phyloP scores from a whole-genome alignment of 305 asterid genomes.

The Ilex paraguariensis region DNA sequence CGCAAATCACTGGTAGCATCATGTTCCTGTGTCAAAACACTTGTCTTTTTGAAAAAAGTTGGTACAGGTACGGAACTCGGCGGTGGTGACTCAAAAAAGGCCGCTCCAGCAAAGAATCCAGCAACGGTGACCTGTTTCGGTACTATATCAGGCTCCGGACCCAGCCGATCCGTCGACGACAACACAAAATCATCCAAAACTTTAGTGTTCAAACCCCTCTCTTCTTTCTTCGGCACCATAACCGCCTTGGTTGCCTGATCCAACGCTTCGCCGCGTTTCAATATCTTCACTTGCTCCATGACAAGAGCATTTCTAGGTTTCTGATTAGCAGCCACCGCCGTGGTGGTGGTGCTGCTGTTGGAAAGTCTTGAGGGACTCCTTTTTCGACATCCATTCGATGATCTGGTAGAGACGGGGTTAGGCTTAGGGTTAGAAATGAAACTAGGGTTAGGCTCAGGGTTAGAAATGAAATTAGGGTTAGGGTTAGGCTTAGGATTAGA shows the following conservation, averaged over 20 bases:
- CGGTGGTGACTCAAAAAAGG: constrained; percentile 18
- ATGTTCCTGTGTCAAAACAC: not conserved
- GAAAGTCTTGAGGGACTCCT: constrained; percentile 4
- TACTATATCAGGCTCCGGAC: constrained; percentile 16
- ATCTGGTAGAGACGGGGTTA: constrained; percentile 1
- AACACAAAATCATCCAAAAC: constrained; percentile 3
- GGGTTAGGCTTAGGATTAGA: constrained; percentile 5
- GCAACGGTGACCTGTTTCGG: constrained; percentile 8
- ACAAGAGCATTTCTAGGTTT: not conserved
- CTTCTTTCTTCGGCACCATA: not conserved
- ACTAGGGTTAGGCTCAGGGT: no score
- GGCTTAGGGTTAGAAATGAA: not conserved
- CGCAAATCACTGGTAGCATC: constrained; percentile 19
- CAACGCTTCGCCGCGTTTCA: constrained; percentile 21
- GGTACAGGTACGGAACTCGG: constrained; percentile 29
- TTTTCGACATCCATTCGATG: not conserved
- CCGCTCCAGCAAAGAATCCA: constrained; percentile 16
- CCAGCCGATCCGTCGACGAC: constrained; percentile 14
- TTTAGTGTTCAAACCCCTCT: not conserved
- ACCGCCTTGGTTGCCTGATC: not conserved
- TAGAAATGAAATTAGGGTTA: not conserved
- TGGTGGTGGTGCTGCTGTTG: not conserved
- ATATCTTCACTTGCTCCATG: constrained; percentile 19
- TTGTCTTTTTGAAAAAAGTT: constrained; percentile 20
- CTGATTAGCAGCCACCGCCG: not conserved